Base-by-base conservation (phyloP, 352 stramenopile species). In the Phytophthora brassicae region DNA sequence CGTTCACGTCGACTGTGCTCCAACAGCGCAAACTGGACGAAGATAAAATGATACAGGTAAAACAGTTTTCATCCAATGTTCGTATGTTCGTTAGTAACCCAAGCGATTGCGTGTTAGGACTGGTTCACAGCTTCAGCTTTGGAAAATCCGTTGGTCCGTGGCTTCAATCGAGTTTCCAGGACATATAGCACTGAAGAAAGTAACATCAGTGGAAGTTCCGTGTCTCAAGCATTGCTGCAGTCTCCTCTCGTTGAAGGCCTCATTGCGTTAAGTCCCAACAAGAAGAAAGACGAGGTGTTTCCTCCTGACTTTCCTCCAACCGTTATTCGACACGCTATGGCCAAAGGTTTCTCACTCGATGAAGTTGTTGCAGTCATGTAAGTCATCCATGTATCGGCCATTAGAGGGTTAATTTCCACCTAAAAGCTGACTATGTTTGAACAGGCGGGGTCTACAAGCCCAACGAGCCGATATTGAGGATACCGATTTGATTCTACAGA, bases 331-430 rank as follows among this genome's bases (percentile, higher is more conserved):
- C 62, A 75, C 36, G 75, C 75, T 20, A 75, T 82, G 14, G 77
- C 70, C 5, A 76, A 81, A 54, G 81, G 81, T 2, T 90, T 86
- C 43, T 28, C 33, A 0, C 14, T 88, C 11, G 49, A 74, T 9
- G 79, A 89, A 7, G 73, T 77, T 1, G 42, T 89, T 14, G 71
- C 79, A 36, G 71, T 88, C 16, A 84, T 88, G 81, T 90, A 62
- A 58, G 78, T 53, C 1, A 13, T 12, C 19, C 17, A 6, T 33
- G 4, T 7, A 42, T 36, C 11, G 49, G 7, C 41, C 29, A 6
- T 4, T 44, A 35, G 14, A 17, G 6, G 7, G 20, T 31, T 2
- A 22, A n/a, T n/a, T n/a, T n/a, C n/a, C n/a, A n/a, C n/a, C 20
- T 3, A 48, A 29, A 56, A 16, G 4, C 20, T 60, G 8, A 20